Conservation (phyloP, 805 yeast genomes). For the Monosporozyma aerobia region DNA sequence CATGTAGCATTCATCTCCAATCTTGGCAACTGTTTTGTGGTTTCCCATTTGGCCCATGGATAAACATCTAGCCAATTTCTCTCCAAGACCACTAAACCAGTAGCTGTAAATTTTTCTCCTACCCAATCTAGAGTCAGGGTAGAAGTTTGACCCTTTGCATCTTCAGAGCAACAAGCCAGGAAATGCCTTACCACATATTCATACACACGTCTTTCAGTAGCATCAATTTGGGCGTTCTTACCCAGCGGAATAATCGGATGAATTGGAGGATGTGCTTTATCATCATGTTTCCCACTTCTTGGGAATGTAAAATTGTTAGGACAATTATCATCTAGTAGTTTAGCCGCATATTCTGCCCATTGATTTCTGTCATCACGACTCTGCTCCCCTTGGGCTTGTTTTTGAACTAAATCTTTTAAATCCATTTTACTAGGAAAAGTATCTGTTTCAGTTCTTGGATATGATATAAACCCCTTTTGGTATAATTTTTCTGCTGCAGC, state of each 20-base stretch:
- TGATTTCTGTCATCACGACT: conserved; percentile 52
- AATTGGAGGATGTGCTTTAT: conserved; percentile 97
- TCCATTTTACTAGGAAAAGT: conserved; percentile 72
- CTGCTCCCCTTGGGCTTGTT: conserved; percentile 36
- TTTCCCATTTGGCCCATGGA: conserved; percentile 70
- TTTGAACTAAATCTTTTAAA: conserved; percentile 47
- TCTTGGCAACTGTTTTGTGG: conserved; percentile 53
- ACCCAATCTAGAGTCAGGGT: conserved; percentile 68
- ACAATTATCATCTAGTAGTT: conserved; percentile 28
- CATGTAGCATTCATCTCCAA: conserved; percentile 51
- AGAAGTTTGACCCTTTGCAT: conserved; percentile 71
- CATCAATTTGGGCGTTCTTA: conserved; percentile 18
- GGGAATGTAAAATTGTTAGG: conserved; percentile 50
- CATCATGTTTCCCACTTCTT: conserved; percentile 74
- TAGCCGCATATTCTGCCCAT: conserved; percentile 69
- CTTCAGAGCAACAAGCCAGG: conserved; percentile 84
- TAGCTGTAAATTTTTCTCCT: conserved; percentile 56
- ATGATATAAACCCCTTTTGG: conserved; percentile 77
- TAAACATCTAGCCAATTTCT: conserved; percentile 75
- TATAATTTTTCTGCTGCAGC: conserved; percentile 77
- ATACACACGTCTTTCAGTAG: conserved; percentile 59
- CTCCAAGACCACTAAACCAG: conserved; percentile 68
- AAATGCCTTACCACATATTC: conserved; percentile 81
- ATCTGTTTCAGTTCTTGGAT: conserved; percentile 97
- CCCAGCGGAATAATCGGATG: conserved; percentile 55